Conservation (phyloP, 1,139 yeast species). For the Taphrina pruni region DNA sequence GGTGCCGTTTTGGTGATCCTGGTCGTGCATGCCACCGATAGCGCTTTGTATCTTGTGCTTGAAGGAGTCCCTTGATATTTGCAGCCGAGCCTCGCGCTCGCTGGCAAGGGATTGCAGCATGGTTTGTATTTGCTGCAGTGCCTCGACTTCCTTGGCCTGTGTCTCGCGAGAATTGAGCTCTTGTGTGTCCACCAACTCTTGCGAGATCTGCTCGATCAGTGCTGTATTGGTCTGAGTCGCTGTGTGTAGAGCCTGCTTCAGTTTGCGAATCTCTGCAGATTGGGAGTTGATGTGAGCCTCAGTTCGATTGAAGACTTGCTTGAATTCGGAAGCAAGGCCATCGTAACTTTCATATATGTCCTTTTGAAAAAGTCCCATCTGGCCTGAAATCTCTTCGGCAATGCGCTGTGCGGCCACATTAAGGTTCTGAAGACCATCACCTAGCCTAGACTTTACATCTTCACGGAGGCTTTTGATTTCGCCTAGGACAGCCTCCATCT, state of each 20-base stretch:
- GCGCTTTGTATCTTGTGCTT: background rate
- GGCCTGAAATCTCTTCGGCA: constrained; percentile 45
- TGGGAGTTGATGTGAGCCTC: constrained; percentile 46
- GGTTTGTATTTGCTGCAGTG: constrained; percentile 15
- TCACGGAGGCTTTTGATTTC: constrained; percentile 46
- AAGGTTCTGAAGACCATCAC: constrained; percentile 45
- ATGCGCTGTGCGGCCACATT: constrained; percentile 45
- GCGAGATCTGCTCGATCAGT: constrained; percentile 23
- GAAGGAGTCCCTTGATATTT: background rate
- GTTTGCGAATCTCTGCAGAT: constrained; percentile 44
- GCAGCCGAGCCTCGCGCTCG: constrained; percentile 12
- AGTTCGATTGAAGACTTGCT: constrained; percentile 46
- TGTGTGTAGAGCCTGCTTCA: constrained; percentile 44
- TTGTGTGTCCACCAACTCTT: constrained; percentile 35
- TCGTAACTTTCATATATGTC: constrained; percentile 47
- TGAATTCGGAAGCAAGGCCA: constrained; percentile 47
- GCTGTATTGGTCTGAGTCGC: constrained; percentile 41
- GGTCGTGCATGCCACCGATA: constrained; percentile 4
- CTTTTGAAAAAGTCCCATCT: constrained; percentile 45
- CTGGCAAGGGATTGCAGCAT: constrained; percentile 9
- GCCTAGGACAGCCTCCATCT: constrained; percentile 45
- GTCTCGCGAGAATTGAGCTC: background rate
- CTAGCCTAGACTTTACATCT: constrained; percentile 46
- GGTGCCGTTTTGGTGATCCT: background rate
- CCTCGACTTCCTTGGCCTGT: constrained; percentile 1